Base-by-base conservation (phyloP, 495 filamentous ascomycete genomes). In the Penicillium paxilli region DNA sequence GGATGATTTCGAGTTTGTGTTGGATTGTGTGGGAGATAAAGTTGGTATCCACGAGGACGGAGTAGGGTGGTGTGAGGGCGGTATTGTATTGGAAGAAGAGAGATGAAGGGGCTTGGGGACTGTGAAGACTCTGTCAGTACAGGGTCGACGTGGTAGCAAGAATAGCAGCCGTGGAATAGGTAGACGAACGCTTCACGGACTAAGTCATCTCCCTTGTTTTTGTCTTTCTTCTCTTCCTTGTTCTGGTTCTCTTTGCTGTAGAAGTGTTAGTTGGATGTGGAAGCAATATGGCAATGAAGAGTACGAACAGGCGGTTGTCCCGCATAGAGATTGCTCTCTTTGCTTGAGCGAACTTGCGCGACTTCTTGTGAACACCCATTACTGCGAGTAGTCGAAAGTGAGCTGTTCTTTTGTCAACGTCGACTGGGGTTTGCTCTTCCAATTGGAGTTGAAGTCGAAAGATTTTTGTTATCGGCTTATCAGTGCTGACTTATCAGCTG, bases 11-110 rank as follows among this genome's bases (percentile, higher is more conserved):
- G 14, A 96, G 82, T 73, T 98, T 98, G 57, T 86, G 82, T 57
- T 92, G 88, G 23, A 98, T 91, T 4, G 91, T 92, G 68, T 95
- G 91, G 33, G 85, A 89, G 47, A 98, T 82, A 66, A 98, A 98
- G 69, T 97, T 97, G 73, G 92, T 96, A 73, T 96, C 91, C 56
- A 87, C 80, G 23, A 95, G 84, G 33, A 95, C 82, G 12, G 79
- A 82, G 78, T 96, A 96, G n/a, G 91, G 91, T 1, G 94, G 94
- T 19, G 87, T 82, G 47, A 98, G 83, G 23, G 91, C 88, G 42
- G 88, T 88, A 74, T 98, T 98, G 77, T 92, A 90, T 59, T 90
- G 83, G 76, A 96, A 97, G 85, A 97, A 98, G 72, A 98, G 86
- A 42, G 83, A 80, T 7, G 91, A 92, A 6, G 93, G 87, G 49